These are phyloP conservation scores for Rhizophlyctis rosea DNA, from an alignment of 192 early-diverging fungal species.

Conservation along the genomic window DNA sequence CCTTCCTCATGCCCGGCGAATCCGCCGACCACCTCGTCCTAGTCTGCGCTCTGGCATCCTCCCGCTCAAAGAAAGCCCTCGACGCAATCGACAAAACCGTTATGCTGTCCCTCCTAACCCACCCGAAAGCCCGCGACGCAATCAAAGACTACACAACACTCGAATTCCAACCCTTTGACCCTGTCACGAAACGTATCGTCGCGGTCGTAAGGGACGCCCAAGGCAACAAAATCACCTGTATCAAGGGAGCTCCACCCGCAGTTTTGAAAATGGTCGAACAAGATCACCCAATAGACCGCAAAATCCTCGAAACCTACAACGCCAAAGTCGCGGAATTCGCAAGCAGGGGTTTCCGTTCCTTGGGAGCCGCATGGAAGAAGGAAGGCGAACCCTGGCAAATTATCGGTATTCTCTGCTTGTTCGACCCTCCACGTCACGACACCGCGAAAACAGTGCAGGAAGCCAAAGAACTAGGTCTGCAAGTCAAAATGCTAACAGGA, in stretches of 20 bases:
- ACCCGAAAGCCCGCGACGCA: conserved; percentile 10
- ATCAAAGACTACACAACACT: conserved; percentile 22
- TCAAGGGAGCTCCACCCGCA: conserved; percentile 87
- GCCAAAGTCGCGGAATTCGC: conserved; percentile 67
- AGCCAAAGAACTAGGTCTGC: conserved; percentile 69
- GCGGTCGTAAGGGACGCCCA: conserved; percentile 70
- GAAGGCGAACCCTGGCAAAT: conserved; percentile 55
- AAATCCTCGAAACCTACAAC: conserved; percentile 27
- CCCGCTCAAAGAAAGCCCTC: conserved; percentile 66
- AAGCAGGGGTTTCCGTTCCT: conserved; percentile 59
- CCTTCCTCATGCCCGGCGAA: conserved; percentile 13
- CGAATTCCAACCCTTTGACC: conserved; percentile 12
- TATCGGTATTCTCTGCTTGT: conserved; percentile 80
- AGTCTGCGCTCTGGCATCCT: conserved; percentile 67
- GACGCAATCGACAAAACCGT: conserved; percentile 71
- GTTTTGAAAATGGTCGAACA: conserved; percentile 57
- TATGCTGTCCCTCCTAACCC: conserved; percentile 13
- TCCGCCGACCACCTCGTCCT: conserved; percentile 56
- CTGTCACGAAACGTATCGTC: conserved; percentile 71
- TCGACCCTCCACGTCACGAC: conserved; percentile 87
- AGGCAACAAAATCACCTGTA: conserved; percentile 66
- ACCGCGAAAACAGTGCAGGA: conserved; percentile 74
- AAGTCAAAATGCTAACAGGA: conserved; percentile 90
- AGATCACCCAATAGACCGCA: conserved; percentile 44
- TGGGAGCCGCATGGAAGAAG: conserved; percentile 60